Evolutionary conservation across 2,329 filamentous ascomycete genomes (phyloP), one percentile per base, ranked within the genome.

Genomic region (Pseudogymnoascus sp.): DNA sequence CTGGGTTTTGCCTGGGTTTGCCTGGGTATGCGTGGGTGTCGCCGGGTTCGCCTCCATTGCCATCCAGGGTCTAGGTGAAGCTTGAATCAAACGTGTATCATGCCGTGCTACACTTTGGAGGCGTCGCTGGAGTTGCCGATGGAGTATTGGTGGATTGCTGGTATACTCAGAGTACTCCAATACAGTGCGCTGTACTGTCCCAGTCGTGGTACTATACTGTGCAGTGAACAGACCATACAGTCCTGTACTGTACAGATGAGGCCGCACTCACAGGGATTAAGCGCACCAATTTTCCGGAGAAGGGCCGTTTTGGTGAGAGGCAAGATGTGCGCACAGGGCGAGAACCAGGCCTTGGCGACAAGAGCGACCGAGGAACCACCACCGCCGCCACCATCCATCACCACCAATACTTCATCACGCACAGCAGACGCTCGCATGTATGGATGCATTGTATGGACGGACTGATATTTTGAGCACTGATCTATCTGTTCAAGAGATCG

Each of bases 221-320:
- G 7, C 42, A 47, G 42, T 25, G 21, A 23, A n/a, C 42, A 47
- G 42, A n/a, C 47, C 47, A 53, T 53, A 31, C 23, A 53, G 25
- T 10, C 4, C 8, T 31, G 47, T 53, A 25, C 47, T 53, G 47
- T 14, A 31, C 18, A 44, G 42, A 14, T 18, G 11, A 23, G 18
- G 47, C 25, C 8, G 47, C 25, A 16, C 25, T 31, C 47, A 31
- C 47, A 53, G 47, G 47, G 47, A 53, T 53, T 31, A 53, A 31
- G n/a, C 47, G 47, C 47, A 53, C 25, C 47, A 53, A 53, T 53
- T 53, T 53, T 53, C 47, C 47, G 47, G 47, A 53, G 47, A 53
- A 53, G 47, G 47, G 47, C 47, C 47, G 47, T 53, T 53, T 53
- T 53, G 47, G 47, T 53, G 47, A 53, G 25, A 31, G 47, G 14